A percentile compares a stretch with the other conserved stretches of the same genome.
Conservation (phyloP, 192 early-diverging fungal genomes). For the Kappamyces sp. region DNA sequence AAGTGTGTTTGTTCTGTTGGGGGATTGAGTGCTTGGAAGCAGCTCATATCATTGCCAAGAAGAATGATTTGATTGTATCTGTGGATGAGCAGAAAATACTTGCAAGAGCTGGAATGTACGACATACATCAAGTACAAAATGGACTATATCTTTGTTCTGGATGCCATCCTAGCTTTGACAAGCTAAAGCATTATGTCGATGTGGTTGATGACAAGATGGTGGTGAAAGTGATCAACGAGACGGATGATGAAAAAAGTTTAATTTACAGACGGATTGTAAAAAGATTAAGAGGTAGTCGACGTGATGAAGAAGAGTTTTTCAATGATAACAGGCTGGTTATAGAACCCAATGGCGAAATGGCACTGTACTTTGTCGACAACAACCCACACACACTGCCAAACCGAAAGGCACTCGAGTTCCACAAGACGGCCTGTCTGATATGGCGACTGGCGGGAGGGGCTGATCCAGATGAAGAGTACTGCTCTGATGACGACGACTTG, state of each 20-base stretch:
- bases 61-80: neutral
- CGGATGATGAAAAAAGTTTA: conserved; percentile 16
- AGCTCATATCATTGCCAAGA: conserved; percentile 6
- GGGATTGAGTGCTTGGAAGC: neutral
- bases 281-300: too few relatives aligned
- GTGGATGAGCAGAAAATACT: neutral
- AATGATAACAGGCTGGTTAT: too few relatives aligned
- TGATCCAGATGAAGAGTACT: conserved; percentile 13
- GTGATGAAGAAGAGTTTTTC: too few relatives aligned
- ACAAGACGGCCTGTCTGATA: conserved; percentile 15
- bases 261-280: too few relatives aligned
- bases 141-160: conserved; percentile 18
- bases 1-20: too few relatives aligned
- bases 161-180: too few relatives aligned
- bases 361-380: conserved; percentile 7
- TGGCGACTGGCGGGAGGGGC: conserved; percentile 14
- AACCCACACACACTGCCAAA: conserved; percentile 11
- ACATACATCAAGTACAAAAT: conserved; percentile 20
- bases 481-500: conserved; percentile 7
- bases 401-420: conserved; percentile 17
- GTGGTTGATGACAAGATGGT: conserved; percentile 18
- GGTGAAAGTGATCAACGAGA: conserved; percentile 18
- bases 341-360: conserved; percentile 6
- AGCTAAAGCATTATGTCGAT: conserved; percentile 16
- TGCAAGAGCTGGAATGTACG: conserved; percentile 11